Percentiles rank a stretch among this genome's conserved stretches.
These are phyloP conservation scores for Teratosphaeria nubilosa DNA, from an alignment of 2,329 filamentous ascomycete genomes.

Conservation along the genomic window DNA sequence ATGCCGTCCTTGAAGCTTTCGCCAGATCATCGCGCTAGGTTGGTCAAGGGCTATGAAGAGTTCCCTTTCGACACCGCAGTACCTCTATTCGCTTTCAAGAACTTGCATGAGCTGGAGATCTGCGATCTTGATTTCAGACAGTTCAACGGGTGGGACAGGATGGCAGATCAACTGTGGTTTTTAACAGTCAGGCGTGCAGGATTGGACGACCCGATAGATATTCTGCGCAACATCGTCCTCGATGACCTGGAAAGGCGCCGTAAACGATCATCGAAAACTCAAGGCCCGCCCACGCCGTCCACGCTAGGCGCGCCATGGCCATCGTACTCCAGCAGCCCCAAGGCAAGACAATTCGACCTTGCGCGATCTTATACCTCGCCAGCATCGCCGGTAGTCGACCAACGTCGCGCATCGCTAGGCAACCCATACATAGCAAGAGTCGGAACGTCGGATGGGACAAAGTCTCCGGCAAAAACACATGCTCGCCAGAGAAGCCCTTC, in stretches of 20 bases:
- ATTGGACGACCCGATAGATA: constrained; percentile 80
- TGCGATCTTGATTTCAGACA: constrained; percentile 93
- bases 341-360: constrained; percentile 54
- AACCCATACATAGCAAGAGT: constrained; percentile 46
- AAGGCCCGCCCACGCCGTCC: constrained; percentile 65
- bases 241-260: constrained; percentile 93
- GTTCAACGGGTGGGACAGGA: constrained; percentile 91
- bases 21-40: constrained; percentile 81
- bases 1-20: constrained; percentile 83
- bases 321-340: constrained; percentile 39
- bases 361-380: constrained; percentile 60
- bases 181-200: constrained; percentile 79
- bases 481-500: constrained; percentile 63
- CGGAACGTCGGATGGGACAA: constrained; percentile 43
- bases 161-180: constrained; percentile 84
- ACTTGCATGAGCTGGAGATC: constrained; percentile 84
- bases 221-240: constrained; percentile 84
- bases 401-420: constrained; percentile 37
- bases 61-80: constrained; percentile 95
- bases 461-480: constrained; percentile 19
- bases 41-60: constrained; percentile 91
- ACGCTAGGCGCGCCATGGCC: constrained; percentile 48
- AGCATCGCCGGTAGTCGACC: constrained; percentile 48
- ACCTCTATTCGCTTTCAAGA: constrained; percentile 94
- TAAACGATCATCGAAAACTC: constrained; percentile 62